Base-by-base conservation (phyloP, 2,329 filamentous ascomycete species). In the Geoglossum cookeanum region DNA sequence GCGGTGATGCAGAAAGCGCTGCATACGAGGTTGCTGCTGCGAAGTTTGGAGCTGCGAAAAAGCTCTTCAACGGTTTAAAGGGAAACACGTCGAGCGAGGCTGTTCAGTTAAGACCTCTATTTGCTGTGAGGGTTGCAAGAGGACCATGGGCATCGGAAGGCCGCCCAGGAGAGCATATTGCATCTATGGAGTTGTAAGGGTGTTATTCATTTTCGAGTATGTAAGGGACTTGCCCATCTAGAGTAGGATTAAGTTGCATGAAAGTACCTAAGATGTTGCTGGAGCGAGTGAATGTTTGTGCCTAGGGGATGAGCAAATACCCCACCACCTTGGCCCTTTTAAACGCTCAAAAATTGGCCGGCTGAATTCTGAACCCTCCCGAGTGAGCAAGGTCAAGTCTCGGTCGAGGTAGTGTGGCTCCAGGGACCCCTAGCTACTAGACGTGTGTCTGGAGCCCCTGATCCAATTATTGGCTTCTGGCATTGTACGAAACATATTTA, bases 1-100 rank as follows among this genome's bases (percentile, higher is more conserved):
- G 74, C 8, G 77, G 75, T 1, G 78, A 80, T 62, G 68, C 74
- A 0, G 76, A 81, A 62, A 78, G 74, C 60, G 72, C 76, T 1
- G 77, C 78, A 2, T 81, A 78, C 67, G 73, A 74, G 60, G 71
- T 82, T 47, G 78, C 78, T 1, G 72, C 70, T 52, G 74, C 76
- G 0, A 81, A 80, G 62, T 78, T 78, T 61, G 78, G 79, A 57
- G 74, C 75, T 2, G 62, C 81, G 53, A 72, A 73, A 15, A 70
- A 71, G 3, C 65, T 81, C n/a, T 68, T 76, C 32, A 61, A 65
- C 29, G 65, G 67, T 11, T 61, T 81, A 13, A 70, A 71, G 59
- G 65, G 68, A 6, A 17, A 51, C n/a, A n/a, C 9, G 7, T 53
- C 49, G 15, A 22, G 4, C n/a, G 30, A 53, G 30, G 49, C 30